Evolutionary conservation across 1,139 yeast species (phyloP).

Genomic region (Chernovozyma sophiae-reginae): DNA sequence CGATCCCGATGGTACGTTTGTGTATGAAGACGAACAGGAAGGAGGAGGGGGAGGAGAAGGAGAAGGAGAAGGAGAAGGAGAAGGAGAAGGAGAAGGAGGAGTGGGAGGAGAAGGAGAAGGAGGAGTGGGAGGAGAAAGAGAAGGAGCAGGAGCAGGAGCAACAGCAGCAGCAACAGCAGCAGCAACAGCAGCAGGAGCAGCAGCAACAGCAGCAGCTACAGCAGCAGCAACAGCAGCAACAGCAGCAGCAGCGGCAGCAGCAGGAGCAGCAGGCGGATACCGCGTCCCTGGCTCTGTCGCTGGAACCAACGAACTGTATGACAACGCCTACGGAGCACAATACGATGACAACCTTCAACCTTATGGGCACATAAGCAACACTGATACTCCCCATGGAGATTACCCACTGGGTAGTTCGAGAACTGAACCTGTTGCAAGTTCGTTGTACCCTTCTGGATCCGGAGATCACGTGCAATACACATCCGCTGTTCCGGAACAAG

Average conservation of each 20-base stretch:
- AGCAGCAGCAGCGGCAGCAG: too few species aligned
- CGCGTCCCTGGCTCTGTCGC: too few species aligned
- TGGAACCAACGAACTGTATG: too few species aligned
- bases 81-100: not conserved
- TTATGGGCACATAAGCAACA: too few species aligned
- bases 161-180: not conserved
- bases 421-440: not conserved
- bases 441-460: not conserved
- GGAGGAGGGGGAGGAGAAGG: not conserved
- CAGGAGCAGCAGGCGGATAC: too few species aligned
- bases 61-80: not conserved
- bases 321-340: too few species aligned
- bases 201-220: too few species aligned
- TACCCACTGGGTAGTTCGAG: not conserved
- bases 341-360: too few species aligned
- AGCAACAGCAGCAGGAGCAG: not conserved
- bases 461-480: not conserved
- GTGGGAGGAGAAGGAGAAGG: not conserved
- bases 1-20: not conserved
- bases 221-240: too few species aligned
- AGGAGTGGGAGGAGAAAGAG: not conserved
- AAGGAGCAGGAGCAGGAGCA: not conserved
- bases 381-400: too few species aligned
- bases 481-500: constrained; percentile 8
- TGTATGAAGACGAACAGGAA: not conserved